Conservation (phyloP, 2,329 filamentous ascomycete genomes). For the Colletotrichum aenigma region DNA sequence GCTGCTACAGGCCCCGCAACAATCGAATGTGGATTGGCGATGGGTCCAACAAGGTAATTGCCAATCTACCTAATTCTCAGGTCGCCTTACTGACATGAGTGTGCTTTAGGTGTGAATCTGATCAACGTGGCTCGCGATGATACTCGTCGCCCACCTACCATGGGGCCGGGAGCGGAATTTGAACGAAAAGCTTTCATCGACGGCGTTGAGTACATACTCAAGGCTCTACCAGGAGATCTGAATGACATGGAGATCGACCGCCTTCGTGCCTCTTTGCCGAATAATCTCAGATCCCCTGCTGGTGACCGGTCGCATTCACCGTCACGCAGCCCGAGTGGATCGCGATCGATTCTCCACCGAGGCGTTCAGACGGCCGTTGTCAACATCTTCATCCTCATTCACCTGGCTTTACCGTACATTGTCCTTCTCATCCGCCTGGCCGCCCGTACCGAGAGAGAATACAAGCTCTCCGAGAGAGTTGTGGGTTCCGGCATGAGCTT, state of each 20-base stretch:
- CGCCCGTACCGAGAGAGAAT: slow-evolving; percentile 68
- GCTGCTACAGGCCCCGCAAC: background rate
- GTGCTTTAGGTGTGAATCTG: slow-evolving; percentile 8
- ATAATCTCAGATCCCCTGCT: slow-evolving; percentile 22
- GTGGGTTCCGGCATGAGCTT: slow-evolving; percentile 55
- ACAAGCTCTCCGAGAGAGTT: slow-evolving; percentile 66
- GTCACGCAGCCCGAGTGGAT: slow-evolving; percentile 8
- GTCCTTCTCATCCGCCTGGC: slow-evolving; percentile 56
- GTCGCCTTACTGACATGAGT: background rate
- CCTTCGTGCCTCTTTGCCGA: slow-evolving; percentile 56
- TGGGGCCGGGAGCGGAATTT: slow-evolving; percentile 24
- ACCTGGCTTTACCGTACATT: slow-evolving; percentile 66
- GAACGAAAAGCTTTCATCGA: slow-evolving; percentile 69
- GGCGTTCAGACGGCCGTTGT: slow-evolving; percentile 61
- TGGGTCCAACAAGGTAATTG: slow-evolving; percentile 35
- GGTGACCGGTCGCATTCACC: slow-evolving; percentile 29
- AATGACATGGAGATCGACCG: slow-evolving; percentile 56
- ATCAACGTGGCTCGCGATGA: slow-evolving; percentile 17
- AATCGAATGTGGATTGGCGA: slow-evolving; percentile 30
- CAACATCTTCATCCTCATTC: slow-evolving; percentile 61
- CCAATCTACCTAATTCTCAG: background rate
- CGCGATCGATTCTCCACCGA: slow-evolving; percentile 60
- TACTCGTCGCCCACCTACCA: background rate
- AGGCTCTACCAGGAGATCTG: slow-evolving; percentile 63
- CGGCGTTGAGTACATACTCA: slow-evolving; percentile 66